Evolutionary conservation across 2,329 filamentous ascomycete genomes (phyloP), one percentile per base, ranked within the genome.

Genomic region (Calonectria pseudoreteaudii): DNA sequence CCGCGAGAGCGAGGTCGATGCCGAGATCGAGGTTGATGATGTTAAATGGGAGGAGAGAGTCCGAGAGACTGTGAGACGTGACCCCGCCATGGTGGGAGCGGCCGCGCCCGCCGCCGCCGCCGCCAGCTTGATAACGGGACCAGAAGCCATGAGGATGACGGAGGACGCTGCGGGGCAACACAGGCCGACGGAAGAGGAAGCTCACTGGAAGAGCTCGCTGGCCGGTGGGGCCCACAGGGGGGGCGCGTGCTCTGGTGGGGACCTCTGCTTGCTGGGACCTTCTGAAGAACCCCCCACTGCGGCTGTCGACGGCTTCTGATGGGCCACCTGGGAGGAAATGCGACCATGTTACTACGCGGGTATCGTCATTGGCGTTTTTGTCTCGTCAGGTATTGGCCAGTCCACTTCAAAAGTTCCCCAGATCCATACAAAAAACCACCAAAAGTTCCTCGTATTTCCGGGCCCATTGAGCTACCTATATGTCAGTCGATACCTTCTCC

Each of bases 301-400:
- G 79, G 79, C 38, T 80, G 68, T 28, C 70, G 65, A 52, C 79
- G 79, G 79, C 77, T 80, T 79, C 31, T 68, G 70, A 44, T 78
- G 78, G 75, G 28, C 66, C 36, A 53, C 49, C 14, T 31, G 31
- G 14, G 11, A 30, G 26, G 23, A 16, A 31, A 34, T 65, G 38
- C n/a, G 38, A 31, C 60, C 41, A 65, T 65, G 34, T 65, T 65
- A 49, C 60, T 49, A 44, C 38, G n/a, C 60, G 34, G 23, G 6
- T 36, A 34, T 23, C 26, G 60, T 20, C 60, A 47, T 49, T 49
- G 60, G 60, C 60, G 26, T 49, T 49, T 20, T 28, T n/a, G 34
- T n/a, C 23, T 62, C 8, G 13, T 23, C 18, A 34, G 41, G 23
- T 1, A 41, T 10, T 41, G 56, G 23, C 14, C 41, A 11, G 56